These are phyloP conservation scores for Lachnellula suecica DNA, from an alignment of 2,329 filamentous ascomycete species.

Conservation along the genomic window DNA sequence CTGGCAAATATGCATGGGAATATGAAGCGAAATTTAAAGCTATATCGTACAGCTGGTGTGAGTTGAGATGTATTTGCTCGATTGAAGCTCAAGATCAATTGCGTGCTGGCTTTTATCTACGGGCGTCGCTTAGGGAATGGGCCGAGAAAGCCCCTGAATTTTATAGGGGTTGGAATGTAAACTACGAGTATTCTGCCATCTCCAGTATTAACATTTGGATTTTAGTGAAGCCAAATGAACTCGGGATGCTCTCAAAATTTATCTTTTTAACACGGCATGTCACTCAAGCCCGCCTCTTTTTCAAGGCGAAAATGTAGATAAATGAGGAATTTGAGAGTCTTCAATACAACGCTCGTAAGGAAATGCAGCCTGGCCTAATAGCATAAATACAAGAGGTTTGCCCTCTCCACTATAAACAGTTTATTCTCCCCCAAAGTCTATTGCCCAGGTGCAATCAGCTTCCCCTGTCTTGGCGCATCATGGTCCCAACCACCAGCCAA, in stretches of 20 bases:
- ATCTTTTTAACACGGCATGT: neutral
- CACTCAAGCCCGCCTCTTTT: neutral
- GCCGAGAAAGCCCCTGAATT: neutral
- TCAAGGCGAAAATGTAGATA: neutral
- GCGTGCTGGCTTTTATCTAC: neutral
- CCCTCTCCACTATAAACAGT: constrained; percentile 24
- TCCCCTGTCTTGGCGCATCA: constrained; percentile 72
- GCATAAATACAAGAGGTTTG: constrained; percentile 31
- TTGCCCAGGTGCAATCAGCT: constrained; percentile 86
- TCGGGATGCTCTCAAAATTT: neutral
- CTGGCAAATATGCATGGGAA: too few relatives aligned
- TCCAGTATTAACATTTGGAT: too few relatives aligned
- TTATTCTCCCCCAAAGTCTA: constrained; percentile 46
- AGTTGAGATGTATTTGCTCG: too few relatives aligned
- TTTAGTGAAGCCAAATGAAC: neutral
- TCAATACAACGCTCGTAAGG: constrained; percentile 9
- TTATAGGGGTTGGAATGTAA: neutral
- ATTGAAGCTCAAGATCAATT: too few relatives aligned
- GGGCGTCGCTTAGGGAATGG: neutral
- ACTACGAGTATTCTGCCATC: too few relatives aligned
- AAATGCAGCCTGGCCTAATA: constrained; percentile 21
- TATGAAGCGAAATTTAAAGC: too few relatives aligned
- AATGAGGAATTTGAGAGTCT: neutral
- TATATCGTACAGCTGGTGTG: too few relatives aligned
- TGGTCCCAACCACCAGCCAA: constrained; percentile 88